Conservation (phyloP, 768 basidiomycete species). For the Paxillus ammoniavirescens region DNA sequence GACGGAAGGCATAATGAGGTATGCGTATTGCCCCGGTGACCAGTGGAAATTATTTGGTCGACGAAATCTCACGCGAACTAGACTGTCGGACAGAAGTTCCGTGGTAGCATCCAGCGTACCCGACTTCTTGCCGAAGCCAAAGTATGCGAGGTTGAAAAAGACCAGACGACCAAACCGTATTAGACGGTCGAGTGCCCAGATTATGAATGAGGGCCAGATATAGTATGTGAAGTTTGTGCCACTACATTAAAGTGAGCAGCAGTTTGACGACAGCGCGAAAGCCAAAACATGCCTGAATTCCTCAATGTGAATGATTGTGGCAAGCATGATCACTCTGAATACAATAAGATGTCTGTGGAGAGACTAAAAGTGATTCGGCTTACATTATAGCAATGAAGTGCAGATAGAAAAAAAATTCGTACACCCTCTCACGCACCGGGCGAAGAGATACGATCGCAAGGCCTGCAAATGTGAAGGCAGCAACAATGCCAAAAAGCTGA, state of each 20-base stretch:
- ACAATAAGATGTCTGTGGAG: constrained; percentile 40
- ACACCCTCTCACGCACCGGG: constrained; percentile 46
- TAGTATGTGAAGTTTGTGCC: constrained; percentile 22
- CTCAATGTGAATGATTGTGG: constrained; percentile 41
- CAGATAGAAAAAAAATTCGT: constrained; percentile 49
- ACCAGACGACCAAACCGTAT: constrained; percentile 43
- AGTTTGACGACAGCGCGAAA: constrained; percentile 8
- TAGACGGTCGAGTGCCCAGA: constrained; percentile 55
- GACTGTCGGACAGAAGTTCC: constrained; percentile 40
- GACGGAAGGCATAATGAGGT: constrained; percentile 45
- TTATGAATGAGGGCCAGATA: constrained; percentile 49
- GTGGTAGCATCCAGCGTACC: constrained; percentile 33
- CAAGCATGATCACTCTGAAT: constrained; percentile 29
- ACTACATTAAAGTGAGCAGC: constrained; percentile 15
- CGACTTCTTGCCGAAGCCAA: constrained; percentile 23
- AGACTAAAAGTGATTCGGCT: constrained; percentile 7
- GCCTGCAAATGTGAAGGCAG: constrained; percentile 37
- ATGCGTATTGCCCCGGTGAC: constrained; percentile 52
- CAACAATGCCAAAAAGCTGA: constrained; percentile 34
- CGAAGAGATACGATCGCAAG: constrained; percentile 45
- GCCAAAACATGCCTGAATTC: constrained; percentile 29
- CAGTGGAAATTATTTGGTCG: constrained; percentile 47
- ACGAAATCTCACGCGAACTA: constrained; percentile 44
- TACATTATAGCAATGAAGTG: constrained; percentile 45
- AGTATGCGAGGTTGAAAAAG: constrained; percentile 39